phyloP scores from a whole-genome alignment of 1,284 basidiomycete species.

The Takashimella koratensis region DNA sequence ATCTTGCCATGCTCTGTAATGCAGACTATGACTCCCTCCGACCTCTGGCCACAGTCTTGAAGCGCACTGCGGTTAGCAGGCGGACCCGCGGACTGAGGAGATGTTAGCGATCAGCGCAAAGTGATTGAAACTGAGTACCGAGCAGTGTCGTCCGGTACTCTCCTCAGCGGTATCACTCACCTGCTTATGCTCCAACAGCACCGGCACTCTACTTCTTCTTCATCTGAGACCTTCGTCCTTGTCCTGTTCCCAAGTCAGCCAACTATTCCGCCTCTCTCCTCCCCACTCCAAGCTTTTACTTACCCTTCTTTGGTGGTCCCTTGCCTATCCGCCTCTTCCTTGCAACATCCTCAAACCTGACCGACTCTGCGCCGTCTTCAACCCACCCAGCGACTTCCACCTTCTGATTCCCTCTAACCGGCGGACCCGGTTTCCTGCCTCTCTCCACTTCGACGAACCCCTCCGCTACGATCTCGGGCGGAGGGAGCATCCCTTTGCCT shows the following conservation, averaged over 20 bases:
- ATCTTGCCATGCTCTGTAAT: too few relatives aligned
- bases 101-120: too few relatives aligned
- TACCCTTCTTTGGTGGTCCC: conserved; percentile 47
- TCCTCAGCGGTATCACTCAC: too few relatives aligned
- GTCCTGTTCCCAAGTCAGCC: background rate
- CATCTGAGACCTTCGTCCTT: background rate
- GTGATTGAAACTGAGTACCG: too few relatives aligned
- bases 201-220: background rate
- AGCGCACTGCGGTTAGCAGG: too few relatives aligned
- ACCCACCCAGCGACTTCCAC: conserved; percentile 30
- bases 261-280: background rate
- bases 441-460: conserved; percentile 31
- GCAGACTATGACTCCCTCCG: too few relatives aligned
- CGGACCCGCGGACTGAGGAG: too few relatives aligned
- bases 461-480: conserved; percentile 13
- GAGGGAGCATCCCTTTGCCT: conserved; percentile 12
- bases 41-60: too few relatives aligned
- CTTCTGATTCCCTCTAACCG: conserved; percentile 5
- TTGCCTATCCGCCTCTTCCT: conserved; percentile 31
- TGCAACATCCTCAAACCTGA: conserved; percentile 29
- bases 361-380: conserved; percentile 28
- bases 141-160: too few relatives aligned
- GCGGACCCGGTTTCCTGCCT: conserved; percentile 18
- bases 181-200: too few relatives aligned
- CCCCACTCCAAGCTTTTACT: conserved; percentile 19